phyloP scores from a whole-genome alignment of 805 yeast genomes.

The Debaryomyces maramus region DNA sequence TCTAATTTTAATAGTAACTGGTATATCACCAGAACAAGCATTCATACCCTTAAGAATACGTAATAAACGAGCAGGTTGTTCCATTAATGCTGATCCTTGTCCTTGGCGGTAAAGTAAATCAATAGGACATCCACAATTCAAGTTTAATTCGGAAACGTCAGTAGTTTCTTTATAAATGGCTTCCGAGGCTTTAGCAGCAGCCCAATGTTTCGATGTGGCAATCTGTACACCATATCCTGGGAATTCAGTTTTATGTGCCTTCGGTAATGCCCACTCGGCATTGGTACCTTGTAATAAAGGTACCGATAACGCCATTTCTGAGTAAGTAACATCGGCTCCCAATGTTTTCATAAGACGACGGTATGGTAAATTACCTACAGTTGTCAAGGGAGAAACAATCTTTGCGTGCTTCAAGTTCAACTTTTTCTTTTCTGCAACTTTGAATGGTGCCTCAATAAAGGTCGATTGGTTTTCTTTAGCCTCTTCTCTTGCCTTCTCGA shows the following conservation, averaged over 20 bases:
- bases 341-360: constrained; percentile 86
- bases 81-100: constrained; percentile 91
- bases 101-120: constrained; percentile 93
- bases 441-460: constrained; percentile 78
- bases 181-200: constrained; percentile 91
- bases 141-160: constrained; percentile 75
- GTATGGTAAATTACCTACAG: constrained; percentile 95
- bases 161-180: constrained; percentile 58
- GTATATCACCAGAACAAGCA: constrained; percentile 83
- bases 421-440: constrained; percentile 77
- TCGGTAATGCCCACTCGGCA: constrained; percentile 96
- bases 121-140: constrained; percentile 97
- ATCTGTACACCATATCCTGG: constrained; percentile 94
- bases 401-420: constrained; percentile 70
- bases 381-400: constrained; percentile 92
- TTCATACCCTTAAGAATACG: constrained; percentile 87
- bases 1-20: constrained; percentile 88
- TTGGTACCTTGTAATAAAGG: constrained; percentile 89
- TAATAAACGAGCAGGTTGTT: constrained; percentile 77
- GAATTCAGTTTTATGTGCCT: constrained; percentile 77
- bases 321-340: constrained; percentile 91
- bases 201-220: constrained; percentile 91
- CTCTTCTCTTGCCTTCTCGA: constrained; percentile 32
- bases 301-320: constrained; percentile 90
- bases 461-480: constrained; percentile 40